phyloP scores from a whole-genome alignment of 257 asterid species.

The Ophiorrhiza pumila region DNA sequence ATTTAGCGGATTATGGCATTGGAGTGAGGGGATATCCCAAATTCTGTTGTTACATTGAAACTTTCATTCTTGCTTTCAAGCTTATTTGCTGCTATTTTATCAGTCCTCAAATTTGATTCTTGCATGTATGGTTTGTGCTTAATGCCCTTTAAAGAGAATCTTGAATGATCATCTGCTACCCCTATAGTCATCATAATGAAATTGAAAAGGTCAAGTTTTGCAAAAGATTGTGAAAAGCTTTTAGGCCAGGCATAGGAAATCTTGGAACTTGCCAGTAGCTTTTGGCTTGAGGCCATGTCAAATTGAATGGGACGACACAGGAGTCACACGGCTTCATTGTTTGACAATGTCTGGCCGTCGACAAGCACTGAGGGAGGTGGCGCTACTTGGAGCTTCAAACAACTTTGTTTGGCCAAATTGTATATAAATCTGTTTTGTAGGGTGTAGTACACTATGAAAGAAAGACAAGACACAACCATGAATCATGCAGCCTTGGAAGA shows the following conservation, averaged over 20 bases:
- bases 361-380: no score
- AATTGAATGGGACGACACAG: background rate
- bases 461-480: no score
- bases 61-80: background rate
- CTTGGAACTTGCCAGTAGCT: background rate
- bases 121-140: background rate
- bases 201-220: no score
- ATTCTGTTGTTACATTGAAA: background rate
- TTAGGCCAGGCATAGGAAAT: no score
- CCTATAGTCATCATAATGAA: background rate
- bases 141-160: background rate
- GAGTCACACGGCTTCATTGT: background rate
- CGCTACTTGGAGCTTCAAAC: background rate
- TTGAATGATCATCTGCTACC: background rate
- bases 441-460: no score
- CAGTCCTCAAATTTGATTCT: background rate
- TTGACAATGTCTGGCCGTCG: no score
- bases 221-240: no score
- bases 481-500: no score
- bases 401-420: background rate
- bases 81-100: background rate
- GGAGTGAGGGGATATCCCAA: background rate
- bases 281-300: conserved; percentile 1
- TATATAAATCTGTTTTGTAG: background rate
- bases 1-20: background rate